phyloP scores from a whole-genome alignment of 2,329 filamentous ascomycete species.

The Ilyonectria sp. region DNA sequence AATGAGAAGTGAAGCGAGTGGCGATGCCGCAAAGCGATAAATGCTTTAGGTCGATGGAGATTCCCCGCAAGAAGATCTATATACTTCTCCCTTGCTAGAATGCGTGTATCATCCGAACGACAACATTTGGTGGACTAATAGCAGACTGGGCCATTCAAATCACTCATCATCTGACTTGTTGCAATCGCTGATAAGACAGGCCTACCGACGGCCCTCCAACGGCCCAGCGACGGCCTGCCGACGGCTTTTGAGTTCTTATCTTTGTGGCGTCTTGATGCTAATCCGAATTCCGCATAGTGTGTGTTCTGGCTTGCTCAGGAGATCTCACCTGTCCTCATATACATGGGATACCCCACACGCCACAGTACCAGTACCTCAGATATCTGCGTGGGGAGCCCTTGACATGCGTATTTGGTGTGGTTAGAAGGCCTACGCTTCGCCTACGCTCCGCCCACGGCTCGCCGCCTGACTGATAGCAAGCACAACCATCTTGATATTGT shows the following conservation, averaged over 20 bases:
- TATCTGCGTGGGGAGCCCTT: slow-evolving; percentile 12
- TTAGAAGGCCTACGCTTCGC: slow-evolving; percentile 5
- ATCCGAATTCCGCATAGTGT: background rate
- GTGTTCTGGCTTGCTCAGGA: background rate
- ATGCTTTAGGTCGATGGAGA: background rate
- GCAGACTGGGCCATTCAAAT: background rate
- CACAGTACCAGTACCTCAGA: background rate
- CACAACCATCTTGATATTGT: slow-evolving; percentile 6
- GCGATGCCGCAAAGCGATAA: slow-evolving; percentile 1
- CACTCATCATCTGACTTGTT: slow-evolving; percentile 1
- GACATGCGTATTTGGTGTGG: background rate
- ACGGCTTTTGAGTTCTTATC: slow-evolving; percentile 5
- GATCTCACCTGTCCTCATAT: background rate
- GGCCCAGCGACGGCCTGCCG: background rate
- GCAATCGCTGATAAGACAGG: slow-evolving; percentile 2
- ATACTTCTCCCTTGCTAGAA: background rate
- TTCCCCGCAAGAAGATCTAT: background rate
- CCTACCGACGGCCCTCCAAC: slow-evolving; percentile 8
- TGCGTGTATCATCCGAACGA: background rate
- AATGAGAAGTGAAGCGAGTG: slow-evolving; percentile 3
- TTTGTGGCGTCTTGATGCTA: slow-evolving; percentile 12
- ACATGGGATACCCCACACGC: background rate
- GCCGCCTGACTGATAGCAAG: slow-evolving; percentile 10
- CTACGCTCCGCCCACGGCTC: too few relatives aligned
- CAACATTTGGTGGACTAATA: background rate